Base-by-base conservation (phyloP, 2,329 filamentous ascomycete species). In the Scedosporium apiospermum region DNA sequence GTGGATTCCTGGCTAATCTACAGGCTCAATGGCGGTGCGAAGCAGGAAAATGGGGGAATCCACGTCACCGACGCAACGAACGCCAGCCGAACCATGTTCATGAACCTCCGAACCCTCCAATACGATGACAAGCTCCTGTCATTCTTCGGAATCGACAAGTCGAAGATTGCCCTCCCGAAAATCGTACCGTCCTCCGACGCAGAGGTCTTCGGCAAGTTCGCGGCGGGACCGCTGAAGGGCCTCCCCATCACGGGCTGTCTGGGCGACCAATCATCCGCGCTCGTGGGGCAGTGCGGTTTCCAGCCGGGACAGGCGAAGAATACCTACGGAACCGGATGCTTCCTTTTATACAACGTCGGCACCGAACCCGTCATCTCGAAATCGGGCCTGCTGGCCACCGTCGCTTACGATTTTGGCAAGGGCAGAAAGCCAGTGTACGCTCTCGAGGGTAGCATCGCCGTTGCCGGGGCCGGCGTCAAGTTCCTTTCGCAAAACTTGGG, bases 1-100 rank as follows among this genome's bases (percentile, higher is more conserved):
- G 87, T 96, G 64, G 92, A 96, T 74, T 85, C 89, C 1, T 96
- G 92, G 92, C 80, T 96, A 63, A 83, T 96, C 62, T 96, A 91
- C 77, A 87, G 88, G 68, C 82, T 96, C 60, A 91, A 96, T 70
- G 91, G 90, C 63, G 88, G 89, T 59, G 80, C 78, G 38, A 80
- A 84, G 64, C 84, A 82, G 60, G 76, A 78, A 63, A 71, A 67
- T n/a, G 70, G 69, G 16, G 82, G 85, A 58, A 75, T 92, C 53
- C 87, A 90, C 71, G 90, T 96, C 63, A 95, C 92, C 0, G 92
- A 96, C 73, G 86, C 88, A 58, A 91, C 90, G 65, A 96, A 96
- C 72, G 92, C 92, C 21, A 93, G 89, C 61, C 82, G 92, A 70
- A 96, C 92, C 65, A 96, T 96, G 91, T 95, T 96, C 75, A 93